Conservation (phyloP, 495 filamentous ascomycete genomes). For the Daldinia decipiens region DNA sequence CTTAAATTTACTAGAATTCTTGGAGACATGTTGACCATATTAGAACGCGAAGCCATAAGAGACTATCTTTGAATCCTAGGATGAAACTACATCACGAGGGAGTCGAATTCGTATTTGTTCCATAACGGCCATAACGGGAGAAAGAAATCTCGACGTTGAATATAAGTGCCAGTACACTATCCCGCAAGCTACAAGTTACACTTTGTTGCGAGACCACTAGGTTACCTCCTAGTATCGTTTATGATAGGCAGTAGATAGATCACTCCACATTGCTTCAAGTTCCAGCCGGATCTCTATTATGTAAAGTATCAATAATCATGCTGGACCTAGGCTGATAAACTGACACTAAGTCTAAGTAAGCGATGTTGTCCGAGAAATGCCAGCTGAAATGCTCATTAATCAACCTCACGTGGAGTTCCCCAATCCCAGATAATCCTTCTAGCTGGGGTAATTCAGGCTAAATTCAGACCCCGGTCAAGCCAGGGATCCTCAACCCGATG, state of each 20-base stretch:
- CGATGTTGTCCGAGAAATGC: background rate
- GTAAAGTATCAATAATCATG: background rate
- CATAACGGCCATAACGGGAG: background rate
- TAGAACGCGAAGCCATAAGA: background rate
- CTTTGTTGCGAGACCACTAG: background rate
- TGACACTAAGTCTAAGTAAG: background rate
- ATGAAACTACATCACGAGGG: background rate
- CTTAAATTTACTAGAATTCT: background rate
- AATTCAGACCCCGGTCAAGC: slow-evolving; percentile 30
- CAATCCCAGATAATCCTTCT: slow-evolving; percentile 14
- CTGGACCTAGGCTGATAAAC: background rate
- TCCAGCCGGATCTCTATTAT: background rate
- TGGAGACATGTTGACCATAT: background rate
- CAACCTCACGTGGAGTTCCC: slow-evolving; percentile 30
- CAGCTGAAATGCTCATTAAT: background rate
- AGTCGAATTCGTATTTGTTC: background rate
- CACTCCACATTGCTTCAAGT: background rate
- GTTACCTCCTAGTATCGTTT: background rate
- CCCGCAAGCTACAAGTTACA: background rate
- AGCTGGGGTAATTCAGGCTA: slow-evolving; percentile 45
- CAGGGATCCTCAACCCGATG: slow-evolving; percentile 5
- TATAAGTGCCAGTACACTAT: background rate
- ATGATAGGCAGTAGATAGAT: background rate
- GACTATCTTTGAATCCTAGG: background rate
- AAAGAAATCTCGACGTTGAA: background rate